Percentiles rank a stretch among this genome's conserved stretches.
Conservation (phyloP, 2,329 filamentous ascomycete genomes). For the Verticillium nonalfalfae region DNA sequence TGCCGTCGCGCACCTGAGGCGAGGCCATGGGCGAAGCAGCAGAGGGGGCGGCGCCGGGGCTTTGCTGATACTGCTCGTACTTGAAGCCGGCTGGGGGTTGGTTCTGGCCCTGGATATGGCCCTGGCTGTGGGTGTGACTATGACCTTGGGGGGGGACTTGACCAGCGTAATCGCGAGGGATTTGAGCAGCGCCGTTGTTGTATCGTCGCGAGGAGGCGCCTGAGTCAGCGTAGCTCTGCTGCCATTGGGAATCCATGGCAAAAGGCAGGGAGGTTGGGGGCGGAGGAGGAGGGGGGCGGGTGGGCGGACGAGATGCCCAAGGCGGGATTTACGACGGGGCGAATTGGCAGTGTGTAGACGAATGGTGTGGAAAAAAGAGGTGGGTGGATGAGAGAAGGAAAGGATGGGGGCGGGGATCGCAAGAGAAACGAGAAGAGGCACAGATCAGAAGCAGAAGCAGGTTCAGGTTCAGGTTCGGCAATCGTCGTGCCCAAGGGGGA, state of each 20-base stretch:
- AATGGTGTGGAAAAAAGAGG: not conserved
- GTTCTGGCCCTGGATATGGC: conserved; percentile 7
- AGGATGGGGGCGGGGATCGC: not conserved
- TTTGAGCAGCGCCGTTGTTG: conserved; percentile 46
- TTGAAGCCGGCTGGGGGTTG: conserved; percentile 55
- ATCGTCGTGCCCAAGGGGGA: conserved; percentile 2
- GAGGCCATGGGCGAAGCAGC: conserved; percentile 51
- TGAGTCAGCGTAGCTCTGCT: conserved; percentile 62
- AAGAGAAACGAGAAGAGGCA: not conserved
- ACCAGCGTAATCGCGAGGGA: conserved; percentile 40
- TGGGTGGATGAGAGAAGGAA: not conserved
- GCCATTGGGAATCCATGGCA: conserved; percentile 42
- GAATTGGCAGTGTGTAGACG: not conserved
- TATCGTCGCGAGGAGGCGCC: conserved; percentile 58
- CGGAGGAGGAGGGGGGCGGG: conserved; percentile 9
- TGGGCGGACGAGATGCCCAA: conserved; percentile 6
- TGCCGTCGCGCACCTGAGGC: conserved; percentile 61
- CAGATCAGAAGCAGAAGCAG: not conserved
- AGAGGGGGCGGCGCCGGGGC: conserved; percentile 35
- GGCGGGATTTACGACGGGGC: conserved; percentile 7
- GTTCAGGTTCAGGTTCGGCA: not conserved
- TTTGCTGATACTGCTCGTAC: conserved; percentile 59
- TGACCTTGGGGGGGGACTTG: conserved; percentile 24
- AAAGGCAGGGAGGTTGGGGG: conserved; percentile 7
- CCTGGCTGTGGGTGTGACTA: conserved; percentile 24